Evolutionary conservation across 106 monocot genomes (phyloP).

Genomic region (Acorus gramineus): DNA sequence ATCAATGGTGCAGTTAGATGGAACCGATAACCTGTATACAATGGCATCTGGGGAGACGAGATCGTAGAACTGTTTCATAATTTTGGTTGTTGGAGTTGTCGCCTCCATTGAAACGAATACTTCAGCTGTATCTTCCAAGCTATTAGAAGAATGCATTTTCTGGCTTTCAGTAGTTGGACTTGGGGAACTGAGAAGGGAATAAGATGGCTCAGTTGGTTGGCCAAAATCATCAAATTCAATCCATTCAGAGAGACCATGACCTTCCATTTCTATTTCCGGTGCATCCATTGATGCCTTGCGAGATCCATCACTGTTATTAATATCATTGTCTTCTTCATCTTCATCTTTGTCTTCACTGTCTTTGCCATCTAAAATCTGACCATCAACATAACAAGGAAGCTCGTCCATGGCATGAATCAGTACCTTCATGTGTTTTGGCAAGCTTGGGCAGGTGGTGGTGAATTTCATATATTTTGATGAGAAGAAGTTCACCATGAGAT

Average conservation of each 20-base stretch:
- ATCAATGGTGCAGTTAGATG: conserved; percentile 19
- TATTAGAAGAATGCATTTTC: neutral
- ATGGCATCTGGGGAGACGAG: conserved; percentile 17
- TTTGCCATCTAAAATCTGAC: conserved; percentile 9
- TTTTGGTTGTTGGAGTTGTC: conserved; percentile 10
- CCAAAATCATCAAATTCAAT: neutral
- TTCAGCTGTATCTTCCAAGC: neutral
- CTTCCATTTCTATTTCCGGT: neutral
- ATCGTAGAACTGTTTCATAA: conserved; percentile 5
- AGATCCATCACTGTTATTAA: neutral
- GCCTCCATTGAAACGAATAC: neutral
- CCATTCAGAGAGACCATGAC: neutral
- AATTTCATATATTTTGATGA: conserved; percentile 67
- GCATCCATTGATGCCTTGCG: neutral
- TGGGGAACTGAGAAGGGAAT: no score
- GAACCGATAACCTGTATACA: conserved; percentile 58
- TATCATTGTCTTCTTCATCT: neutral
- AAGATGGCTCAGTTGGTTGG: neutral
- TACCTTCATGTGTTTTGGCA: conserved; percentile 77
- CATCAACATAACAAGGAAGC: conserved; percentile 59
- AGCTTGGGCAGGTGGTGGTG: conserved; percentile 44
- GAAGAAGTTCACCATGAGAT: conserved; percentile 82
- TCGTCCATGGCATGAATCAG: conserved; percentile 62
- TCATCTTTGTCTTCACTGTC: conserved; percentile 15
- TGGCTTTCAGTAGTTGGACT: neutral